Evolutionary conservation across 2,329 filamentous ascomycete species (phyloP).

Genomic region (Claviceps digitariae): DNA sequence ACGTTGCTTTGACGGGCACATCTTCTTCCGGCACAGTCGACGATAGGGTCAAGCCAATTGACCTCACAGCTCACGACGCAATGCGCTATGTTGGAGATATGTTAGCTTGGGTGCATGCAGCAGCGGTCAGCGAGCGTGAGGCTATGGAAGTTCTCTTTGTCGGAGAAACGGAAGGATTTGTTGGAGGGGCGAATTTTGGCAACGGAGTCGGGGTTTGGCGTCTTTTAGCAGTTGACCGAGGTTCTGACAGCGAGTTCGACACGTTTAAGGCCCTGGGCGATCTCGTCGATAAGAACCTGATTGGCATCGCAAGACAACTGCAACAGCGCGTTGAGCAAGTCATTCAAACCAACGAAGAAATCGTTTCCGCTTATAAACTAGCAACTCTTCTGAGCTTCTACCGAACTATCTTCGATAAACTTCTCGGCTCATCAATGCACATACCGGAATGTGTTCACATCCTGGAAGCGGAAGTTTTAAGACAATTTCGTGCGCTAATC

Average conservation of each 20-base stretch:
- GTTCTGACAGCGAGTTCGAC: constrained; percentile 52
- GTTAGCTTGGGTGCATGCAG: constrained; percentile 93
- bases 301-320: constrained; percentile 70
- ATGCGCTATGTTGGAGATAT: constrained; percentile 91
- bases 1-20: constrained; percentile 69
- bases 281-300: constrained; percentile 74
- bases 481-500: constrained; percentile 71
- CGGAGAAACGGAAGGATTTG: constrained; percentile 77
- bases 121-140: constrained; percentile 85
- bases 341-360: constrained; percentile 83
- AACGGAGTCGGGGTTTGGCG: constrained; percentile 77
- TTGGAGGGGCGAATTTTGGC: constrained; percentile 65
- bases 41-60: constrained; percentile 69
- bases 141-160: constrained; percentile 86
- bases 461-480: constrained; percentile 63
- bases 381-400: constrained; percentile 87
- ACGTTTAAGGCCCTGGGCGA: constrained; percentile 69
- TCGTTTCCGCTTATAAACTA: constrained; percentile 76
- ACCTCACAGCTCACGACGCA: constrained; percentile 83
- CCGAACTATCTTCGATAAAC: constrained; percentile 65
- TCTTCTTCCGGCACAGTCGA: constrained; percentile 44
- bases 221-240: constrained; percentile 44
- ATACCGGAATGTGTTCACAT: constrained; percentile 55
- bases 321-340: constrained; percentile 83
- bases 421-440: constrained; percentile 56